phyloP scores from a whole-genome alignment of 192 early-diverging fungal species.

The Umbelopsis sp. region DNA sequence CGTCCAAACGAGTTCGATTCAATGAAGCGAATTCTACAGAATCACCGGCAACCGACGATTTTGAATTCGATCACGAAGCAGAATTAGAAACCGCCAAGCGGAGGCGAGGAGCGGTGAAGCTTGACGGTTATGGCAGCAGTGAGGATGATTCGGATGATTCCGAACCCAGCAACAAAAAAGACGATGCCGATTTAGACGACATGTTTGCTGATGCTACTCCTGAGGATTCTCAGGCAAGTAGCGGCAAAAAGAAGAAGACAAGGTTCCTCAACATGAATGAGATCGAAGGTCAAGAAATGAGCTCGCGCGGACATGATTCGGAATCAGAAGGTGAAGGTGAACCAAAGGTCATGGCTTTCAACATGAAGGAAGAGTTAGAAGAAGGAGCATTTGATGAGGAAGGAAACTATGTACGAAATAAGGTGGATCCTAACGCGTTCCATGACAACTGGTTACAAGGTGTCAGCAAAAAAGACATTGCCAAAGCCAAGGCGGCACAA shows the following conservation, averaged over 20 bases:
- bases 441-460: slow-evolving; percentile 75
- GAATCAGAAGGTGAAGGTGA: slow-evolving; percentile 59
- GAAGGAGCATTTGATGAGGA: slow-evolving; percentile 69
- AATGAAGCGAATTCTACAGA: slow-evolving; percentile 2
- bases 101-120: slow-evolving; percentile 50
- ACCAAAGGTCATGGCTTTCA: slow-evolving; percentile 68
- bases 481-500: slow-evolving; percentile 54
- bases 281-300: slow-evolving; percentile 57
- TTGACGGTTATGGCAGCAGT: slow-evolving; percentile 46
- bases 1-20: slow-evolving; percentile 6
- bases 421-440: slow-evolving; percentile 67
- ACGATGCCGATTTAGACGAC: slow-evolving; percentile 46
- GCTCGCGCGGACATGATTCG: slow-evolving; percentile 47
- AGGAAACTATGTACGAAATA: slow-evolving; percentile 73
- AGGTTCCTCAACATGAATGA: slow-evolving; percentile 31
- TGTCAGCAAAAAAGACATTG: slow-evolving; percentile 59
- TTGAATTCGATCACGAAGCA: slow-evolving; percentile 52
- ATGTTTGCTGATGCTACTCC: slow-evolving; percentile 59
- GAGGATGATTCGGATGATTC: slow-evolving; percentile 32
- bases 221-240: slow-evolving; percentile 15
- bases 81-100: slow-evolving; percentile 48
- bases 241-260: slow-evolving; percentile 31
- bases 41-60: slow-evolving; percentile 9
- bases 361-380: slow-evolving; percentile 76
- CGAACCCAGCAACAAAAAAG: slow-evolving; percentile 27